These are phyloP conservation scores for Mycogone perniciosa DNA, from an alignment of 2,329 filamentous ascomycete genomes.

Conservation along the genomic window DNA sequence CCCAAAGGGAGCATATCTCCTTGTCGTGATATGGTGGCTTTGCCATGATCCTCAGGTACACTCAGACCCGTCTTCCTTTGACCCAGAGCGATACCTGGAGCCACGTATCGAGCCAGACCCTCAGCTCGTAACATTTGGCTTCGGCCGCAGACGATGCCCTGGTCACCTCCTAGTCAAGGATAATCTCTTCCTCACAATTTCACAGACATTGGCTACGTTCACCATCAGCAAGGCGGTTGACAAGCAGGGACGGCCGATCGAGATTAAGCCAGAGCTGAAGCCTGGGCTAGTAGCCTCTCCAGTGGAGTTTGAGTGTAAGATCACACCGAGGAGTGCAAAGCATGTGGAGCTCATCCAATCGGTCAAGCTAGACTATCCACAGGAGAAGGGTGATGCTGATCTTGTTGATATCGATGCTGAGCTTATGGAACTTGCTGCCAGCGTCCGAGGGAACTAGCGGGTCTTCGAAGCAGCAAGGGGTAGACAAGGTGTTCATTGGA, in stretches of 20 bases:
- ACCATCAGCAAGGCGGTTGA: conserved; percentile 26
- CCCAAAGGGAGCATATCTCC: background rate
- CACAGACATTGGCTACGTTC: conserved; percentile 41
- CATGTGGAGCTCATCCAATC: conserved; percentile 16
- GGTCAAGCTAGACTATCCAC: conserved; percentile 17
- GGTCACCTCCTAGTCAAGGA: conserved; percentile 28
- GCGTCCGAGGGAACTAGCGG: no score
- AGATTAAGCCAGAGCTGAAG: conserved; percentile 13
- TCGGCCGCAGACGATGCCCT: conserved; percentile 31
- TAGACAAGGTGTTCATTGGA: no score
- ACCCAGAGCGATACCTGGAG: conserved; percentile 23
- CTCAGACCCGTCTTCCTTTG: conserved; percentile 29
- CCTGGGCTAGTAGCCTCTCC: conserved; percentile 18
- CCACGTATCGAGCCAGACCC: conserved; percentile 28
- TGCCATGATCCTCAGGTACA: conserved; percentile 25
- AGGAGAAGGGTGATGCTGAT: conserved; percentile 19
- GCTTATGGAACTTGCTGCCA: no score
- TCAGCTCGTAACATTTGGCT: conserved; percentile 25
- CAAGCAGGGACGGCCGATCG: conserved; percentile 15
- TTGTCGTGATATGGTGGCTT: background rate
- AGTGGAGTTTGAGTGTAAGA: conserved; percentile 13
- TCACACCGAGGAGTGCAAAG: conserved; percentile 15
- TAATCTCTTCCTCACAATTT: conserved; percentile 29
- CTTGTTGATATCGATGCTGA: background rate
- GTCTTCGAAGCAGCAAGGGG: no score